Percentiles rank a stretch among this genome's conserved stretches.
phyloP scores from a whole-genome alignment of 2,329 filamentous ascomycete genomes.

The Lecanicillium sp. region DNA sequence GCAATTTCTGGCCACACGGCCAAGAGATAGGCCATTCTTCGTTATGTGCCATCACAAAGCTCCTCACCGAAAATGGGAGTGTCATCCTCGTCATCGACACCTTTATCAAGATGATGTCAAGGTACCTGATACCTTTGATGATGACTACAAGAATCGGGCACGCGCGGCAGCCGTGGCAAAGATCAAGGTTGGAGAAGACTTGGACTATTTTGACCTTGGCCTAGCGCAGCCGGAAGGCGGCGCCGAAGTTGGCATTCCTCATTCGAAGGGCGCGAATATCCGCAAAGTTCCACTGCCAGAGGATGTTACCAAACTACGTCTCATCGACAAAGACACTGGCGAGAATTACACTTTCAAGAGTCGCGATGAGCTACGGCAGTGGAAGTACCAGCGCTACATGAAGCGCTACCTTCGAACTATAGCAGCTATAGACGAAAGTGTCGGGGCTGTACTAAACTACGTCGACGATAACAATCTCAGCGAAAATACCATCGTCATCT shows the following conservation, averaged over 20 bases:
- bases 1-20: slow-evolving; percentile 28
- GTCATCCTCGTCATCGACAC: slow-evolving; percentile 36
- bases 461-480: slow-evolving; percentile 33
- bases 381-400: slow-evolving; percentile 51
- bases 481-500: slow-evolving; percentile 43
- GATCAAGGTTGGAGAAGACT: slow-evolving; percentile 42
- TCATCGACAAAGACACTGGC: slow-evolving; percentile 39
- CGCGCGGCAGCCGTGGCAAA: slow-evolving; percentile 40
- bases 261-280: slow-evolving; percentile 9
- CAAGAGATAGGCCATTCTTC: slow-evolving; percentile 38
- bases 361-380: slow-evolving; percentile 35
- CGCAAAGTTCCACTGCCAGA: too few species aligned
- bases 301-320: slow-evolving; percentile 12
- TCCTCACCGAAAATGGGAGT: slow-evolving; percentile 45
- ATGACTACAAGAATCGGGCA: slow-evolving; percentile 47
- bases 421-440: slow-evolving; percentile 44
- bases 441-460: slow-evolving; percentile 38
- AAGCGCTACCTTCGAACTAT: slow-evolving; percentile 46
- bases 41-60: slow-evolving; percentile 51
- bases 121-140: slow-evolving; percentile 42
- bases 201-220: slow-evolving; percentile 44
- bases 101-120: slow-evolving; percentile 38
- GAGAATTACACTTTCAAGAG: slow-evolving; percentile 36
- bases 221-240: slow-evolving; percentile 44
- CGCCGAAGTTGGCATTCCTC: slow-evolving; percentile 23